phyloP scores from a whole-genome alignment of 495 filamentous ascomycete genomes.

The Hypoxylon crocopeplum region DNA sequence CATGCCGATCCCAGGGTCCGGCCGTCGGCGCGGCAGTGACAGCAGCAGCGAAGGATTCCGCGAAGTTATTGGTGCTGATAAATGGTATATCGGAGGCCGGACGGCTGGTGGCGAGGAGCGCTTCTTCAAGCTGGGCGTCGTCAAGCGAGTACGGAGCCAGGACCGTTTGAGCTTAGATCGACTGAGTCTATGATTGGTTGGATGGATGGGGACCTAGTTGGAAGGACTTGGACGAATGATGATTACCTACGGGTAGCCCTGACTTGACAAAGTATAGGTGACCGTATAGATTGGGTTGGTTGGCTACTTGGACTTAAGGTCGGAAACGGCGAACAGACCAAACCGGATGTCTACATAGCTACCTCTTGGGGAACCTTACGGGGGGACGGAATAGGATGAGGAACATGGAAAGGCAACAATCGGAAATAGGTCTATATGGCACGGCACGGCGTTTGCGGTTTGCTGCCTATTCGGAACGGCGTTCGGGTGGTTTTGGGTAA shows the following conservation, averaged over 20 bases:
- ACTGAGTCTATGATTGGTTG: conserved; percentile 56
- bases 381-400: conserved; percentile 1
- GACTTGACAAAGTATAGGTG: background rate
- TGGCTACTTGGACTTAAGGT: background rate
- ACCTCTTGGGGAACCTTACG: background rate
- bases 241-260: background rate
- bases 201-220: background rate
- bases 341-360: background rate
- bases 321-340: background rate
- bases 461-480: conserved; percentile 18
- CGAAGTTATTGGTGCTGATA: conserved; percentile 75
- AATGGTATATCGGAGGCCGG: conserved; percentile 87
- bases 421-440: conserved; percentile 7
- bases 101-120: conserved; percentile 86
- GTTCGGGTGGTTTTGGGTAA: conserved; percentile 6
- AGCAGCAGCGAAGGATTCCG: conserved; percentile 80
- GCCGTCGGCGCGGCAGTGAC: conserved; percentile 75
- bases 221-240: background rate
- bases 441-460: conserved; percentile 24
- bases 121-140: conserved; percentile 75
- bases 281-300: background rate
- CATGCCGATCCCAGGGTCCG: conserved; percentile 47
- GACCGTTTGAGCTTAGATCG: conserved; percentile 63
- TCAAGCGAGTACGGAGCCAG: conserved; percentile 60
- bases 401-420: conserved; percentile 1